Evolutionary conservation across 441 rosid species (phyloP), one percentile per base, ranked within the genome.

Genomic region (Pelargonium hybrid): DNA sequence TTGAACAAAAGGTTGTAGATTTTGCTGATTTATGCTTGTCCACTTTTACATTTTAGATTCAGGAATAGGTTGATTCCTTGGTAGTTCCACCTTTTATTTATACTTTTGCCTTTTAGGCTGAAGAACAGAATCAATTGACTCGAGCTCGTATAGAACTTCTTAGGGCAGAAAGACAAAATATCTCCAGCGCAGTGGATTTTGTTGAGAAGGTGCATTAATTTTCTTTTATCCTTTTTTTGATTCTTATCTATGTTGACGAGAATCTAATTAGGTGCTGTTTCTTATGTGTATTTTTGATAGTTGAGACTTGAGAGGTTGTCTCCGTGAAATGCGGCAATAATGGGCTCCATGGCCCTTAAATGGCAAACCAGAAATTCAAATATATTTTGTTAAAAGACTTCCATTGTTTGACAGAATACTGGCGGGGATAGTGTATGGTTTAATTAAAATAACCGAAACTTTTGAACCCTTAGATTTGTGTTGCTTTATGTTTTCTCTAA

Each of bases 81-180:
- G 54, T 48, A 37, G 4, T 21, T 2, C 43, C 67, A 4, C 17
- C 62, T 8, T 15, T 18, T 63, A 65, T 66, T 59, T 23, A 75
- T n/a, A 64, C 74, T 17, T 25, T 69, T 71, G 31, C 17, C 79
- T 68, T 34, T 59, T 70, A 87, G 93, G 88, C 82, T 34, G 90
- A 87, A 86, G 87, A 88, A 69, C 74, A 82, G 63, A 88, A 80
- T 74, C 80, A 69, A 29, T 78, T 69, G 21, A 68, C 73, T 67
- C 82, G 74, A 82, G 79, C 80, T 71, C 90, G 76, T 29, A 68
- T 88, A 41, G 82, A 75, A 45, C 78, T 69, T 66, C 89, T 90
- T 56, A 83, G 75, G 79, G 76, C 79, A 67, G 79, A 69, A 74
- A 73, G 65, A 50, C 81, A 80, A 72, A 82, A 83, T 68, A 54